These are phyloP conservation scores for Boletellus ananas DNA, from an alignment of 768 basidiomycete species.

Conservation along the genomic window DNA sequence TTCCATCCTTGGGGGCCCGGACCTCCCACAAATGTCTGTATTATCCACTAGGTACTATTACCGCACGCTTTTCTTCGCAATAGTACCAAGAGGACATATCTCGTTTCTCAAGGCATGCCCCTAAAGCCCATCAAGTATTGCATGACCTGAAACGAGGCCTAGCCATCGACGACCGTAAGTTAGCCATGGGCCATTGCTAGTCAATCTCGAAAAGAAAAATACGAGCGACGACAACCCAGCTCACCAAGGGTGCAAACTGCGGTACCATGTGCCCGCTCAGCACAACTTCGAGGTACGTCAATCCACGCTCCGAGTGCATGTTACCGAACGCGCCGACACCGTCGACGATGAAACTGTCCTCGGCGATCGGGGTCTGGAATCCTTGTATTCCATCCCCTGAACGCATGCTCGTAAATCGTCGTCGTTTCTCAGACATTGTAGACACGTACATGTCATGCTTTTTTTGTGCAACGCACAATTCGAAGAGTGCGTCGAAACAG, in stretches of 20 bases:
- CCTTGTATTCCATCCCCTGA: slow-evolving; percentile 62
- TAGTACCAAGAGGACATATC: no score
- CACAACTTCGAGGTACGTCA: slow-evolving; percentile 64
- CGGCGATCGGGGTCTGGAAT: slow-evolving; percentile 63
- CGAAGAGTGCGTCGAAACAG: no score
- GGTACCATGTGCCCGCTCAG: slow-evolving; percentile 77
- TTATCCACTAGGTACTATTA: no score
- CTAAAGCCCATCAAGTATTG: slow-evolving; percentile 65
- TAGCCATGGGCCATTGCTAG: no score
- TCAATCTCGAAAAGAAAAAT: no score
- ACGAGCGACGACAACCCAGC: slow-evolving; percentile 17
- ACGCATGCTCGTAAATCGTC: slow-evolving; percentile 18
- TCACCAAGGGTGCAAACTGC: slow-evolving; percentile 58
- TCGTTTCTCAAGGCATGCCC: slow-evolving; percentile 34
- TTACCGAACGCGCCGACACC: slow-evolving; percentile 66
- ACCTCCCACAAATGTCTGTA: no score
- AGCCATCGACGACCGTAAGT: not conserved
- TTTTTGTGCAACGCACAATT: not conserved
- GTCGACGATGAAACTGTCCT: slow-evolving; percentile 68
- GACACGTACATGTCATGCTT: slow-evolving; percentile 40
- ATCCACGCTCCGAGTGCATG: slow-evolving; percentile 60
- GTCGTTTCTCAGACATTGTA: slow-evolving; percentile 26
- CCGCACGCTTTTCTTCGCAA: no score
- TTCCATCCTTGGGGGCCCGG: no score
- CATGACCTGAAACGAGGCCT: slow-evolving; percentile 72